Evolutionary conservation across 129 eudicot genomes (phyloP), one percentile per base, ranked within the genome.

Genomic region (Rutidosis leptorrhynchoides): DNA sequence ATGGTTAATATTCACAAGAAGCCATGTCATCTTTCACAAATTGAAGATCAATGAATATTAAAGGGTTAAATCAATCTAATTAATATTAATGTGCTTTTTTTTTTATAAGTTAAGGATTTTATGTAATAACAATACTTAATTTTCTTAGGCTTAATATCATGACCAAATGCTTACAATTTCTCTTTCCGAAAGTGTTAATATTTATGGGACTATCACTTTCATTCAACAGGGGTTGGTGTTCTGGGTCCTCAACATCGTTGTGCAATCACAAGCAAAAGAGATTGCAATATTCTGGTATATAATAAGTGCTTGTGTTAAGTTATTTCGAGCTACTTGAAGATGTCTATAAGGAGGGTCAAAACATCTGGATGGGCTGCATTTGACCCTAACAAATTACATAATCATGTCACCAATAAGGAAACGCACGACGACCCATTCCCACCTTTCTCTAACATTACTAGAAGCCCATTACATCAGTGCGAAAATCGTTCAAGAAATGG

Each of bases 341-440:
- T 85, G 93, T 85, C 88, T 52, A 30, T 70, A 61, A 80, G 79
- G 79, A 72, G 74, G 69, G 68, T 58, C 24, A 79, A 83, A 68
- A 65, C 88, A 7, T 59, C 84, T 32, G 99, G 99, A 29, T 94
- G 99, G 99, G 87, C 95, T 61, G 97, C 95, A 62, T 89, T 83
- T 83, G 84, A 84, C 74, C 88, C 73, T 49, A 76, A 89, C 46
- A 92, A 80, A 49, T 74, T 68, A 73, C 81, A 69, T 42, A 78
- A 76, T 43, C 57, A 69, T 58, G 77, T 76, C 45, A 45, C 43
- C 10, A 55, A 62, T 33, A 33, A 45, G 6, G 82, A 67, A 69
- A 52, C 67, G 46, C 66, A 63, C 22, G 45, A 54, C 33, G 93
- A 89, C 63, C 79, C 83, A 49, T 94, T 69, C 73, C 99, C 96